These are phyloP conservation scores for Serendipita sp. DNA, from an alignment of 768 basidiomycete species.

Conservation along the genomic window DNA sequence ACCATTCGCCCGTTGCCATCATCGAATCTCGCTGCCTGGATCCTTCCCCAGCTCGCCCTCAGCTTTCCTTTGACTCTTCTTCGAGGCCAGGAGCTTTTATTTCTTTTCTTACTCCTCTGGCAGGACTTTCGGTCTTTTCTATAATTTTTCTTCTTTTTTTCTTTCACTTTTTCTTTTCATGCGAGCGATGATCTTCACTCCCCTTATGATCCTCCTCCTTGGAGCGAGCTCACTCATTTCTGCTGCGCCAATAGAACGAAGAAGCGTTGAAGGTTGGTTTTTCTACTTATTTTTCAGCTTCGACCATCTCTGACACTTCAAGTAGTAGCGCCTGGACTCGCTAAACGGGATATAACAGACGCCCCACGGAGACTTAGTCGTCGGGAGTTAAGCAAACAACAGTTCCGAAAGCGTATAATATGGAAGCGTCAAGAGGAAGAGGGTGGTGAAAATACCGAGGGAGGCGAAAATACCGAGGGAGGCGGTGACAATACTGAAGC, in stretches of 20 bases:
- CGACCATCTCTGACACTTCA: background rate
- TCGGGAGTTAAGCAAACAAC: background rate
- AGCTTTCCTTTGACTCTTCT: background rate
- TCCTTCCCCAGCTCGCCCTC: background rate
- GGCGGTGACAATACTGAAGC: background rate
- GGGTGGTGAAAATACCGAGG: background rate
- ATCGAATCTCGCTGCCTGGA: too few relatives aligned
- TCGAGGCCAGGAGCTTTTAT: conserved; percentile 4
- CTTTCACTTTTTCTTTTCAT: background rate
- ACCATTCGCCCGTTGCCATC: too few relatives aligned
- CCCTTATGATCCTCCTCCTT: background rate
- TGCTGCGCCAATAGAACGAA: conserved; percentile 25
- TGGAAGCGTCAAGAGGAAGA: conserved; percentile 3
- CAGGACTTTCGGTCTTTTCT: background rate
- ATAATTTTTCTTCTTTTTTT: background rate
- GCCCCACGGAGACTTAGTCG: background rate
- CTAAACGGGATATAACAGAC: background rate
- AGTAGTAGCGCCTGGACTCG: background rate
- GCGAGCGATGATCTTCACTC: background rate
- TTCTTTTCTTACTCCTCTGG: conserved; percentile 4
- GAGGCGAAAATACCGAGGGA: background rate
- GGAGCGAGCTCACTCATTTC: conserved; percentile 17
- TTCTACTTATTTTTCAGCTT: background rate
- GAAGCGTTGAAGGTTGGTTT: conserved; percentile 27
- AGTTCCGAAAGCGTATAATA: background rate